Percentiles rank a stretch among this genome's conserved stretches.
phyloP scores from a whole-genome alignment of 2,329 filamentous ascomycete species.

The Lasiodiplodia hormozganensis region DNA sequence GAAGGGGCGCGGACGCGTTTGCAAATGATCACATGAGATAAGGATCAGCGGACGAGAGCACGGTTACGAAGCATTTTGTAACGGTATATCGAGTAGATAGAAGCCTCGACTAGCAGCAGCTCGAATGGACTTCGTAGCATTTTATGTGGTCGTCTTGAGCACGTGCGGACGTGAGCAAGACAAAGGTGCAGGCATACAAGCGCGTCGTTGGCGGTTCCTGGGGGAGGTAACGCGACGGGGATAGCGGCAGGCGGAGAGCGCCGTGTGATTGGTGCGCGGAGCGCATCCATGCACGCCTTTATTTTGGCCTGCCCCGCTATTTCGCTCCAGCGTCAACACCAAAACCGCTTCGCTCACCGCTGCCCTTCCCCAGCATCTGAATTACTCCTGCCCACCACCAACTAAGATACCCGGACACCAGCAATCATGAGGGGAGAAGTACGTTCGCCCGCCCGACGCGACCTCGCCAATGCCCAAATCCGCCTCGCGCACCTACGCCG shows the following conservation, averaged over 20 bases:
- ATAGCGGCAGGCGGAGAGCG: not conserved
- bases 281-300: conserved; percentile 27
- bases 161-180: conserved; percentile 17
- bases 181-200: conserved; percentile 8
- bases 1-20: not conserved
- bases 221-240: conserved; percentile 2
- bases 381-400: conserved; percentile 27
- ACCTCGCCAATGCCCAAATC: conserved; percentile 9
- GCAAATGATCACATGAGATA: conserved; percentile 9
- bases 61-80: conserved; percentile 23
- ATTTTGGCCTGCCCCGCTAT: conserved; percentile 30
- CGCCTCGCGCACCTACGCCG: conserved; percentile 16
- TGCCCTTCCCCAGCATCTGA: conserved; percentile 15
- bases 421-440: conserved; percentile 51
- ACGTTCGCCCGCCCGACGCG: conserved; percentile 34
- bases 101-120: not conserved
- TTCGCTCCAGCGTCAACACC: conserved; percentile 28
- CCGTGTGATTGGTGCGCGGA: conserved; percentile 14
- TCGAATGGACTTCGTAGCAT: not conserved
- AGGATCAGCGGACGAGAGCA: conserved; percentile 21
- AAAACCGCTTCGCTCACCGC: conserved; percentile 28
- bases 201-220: conserved; percentile 23
- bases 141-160: not conserved
- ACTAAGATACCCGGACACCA: conserved; percentile 27
- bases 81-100: conserved; percentile 8